Percentiles rank a stretch among this genome's conserved stretches.
Evolutionary conservation across 169 alveolate species (phyloP).

Genomic region (Plasmodium vinckei): DNA sequence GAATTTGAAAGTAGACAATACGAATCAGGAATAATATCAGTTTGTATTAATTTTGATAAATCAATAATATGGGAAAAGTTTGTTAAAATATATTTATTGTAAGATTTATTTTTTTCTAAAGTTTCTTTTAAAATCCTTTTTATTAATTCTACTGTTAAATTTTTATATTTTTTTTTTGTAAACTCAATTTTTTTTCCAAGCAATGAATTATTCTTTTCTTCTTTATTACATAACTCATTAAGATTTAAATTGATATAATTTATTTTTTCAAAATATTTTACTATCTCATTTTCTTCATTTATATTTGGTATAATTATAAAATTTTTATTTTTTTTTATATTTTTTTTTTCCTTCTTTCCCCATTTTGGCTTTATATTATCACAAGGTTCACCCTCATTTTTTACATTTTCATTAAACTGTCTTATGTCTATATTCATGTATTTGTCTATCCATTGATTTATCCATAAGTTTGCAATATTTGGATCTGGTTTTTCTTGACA

Average conservation of each 20-base stretch:
- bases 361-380: not conserved
- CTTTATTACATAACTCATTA: constrained; percentile 56
- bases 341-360: not conserved
- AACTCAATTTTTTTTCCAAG: constrained; percentile 74
- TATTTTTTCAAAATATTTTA: constrained; percentile 58
- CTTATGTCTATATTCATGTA: constrained; percentile 15
- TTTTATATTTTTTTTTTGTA: constrained; percentile 54
- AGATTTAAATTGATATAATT: constrained; percentile 43
- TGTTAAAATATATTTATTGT: constrained; percentile 30
- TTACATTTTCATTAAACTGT: not conserved
- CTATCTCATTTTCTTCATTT: constrained; percentile 11
- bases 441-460: constrained; percentile 52
- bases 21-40: constrained; percentile 31
- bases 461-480: constrained; percentile 33
- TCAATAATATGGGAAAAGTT: constrained; percentile 39
- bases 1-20: constrained; percentile 21
- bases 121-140: constrained; percentile 66
- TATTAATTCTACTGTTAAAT: constrained; percentile 55
- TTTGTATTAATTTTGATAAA: constrained; percentile 9
- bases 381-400: not conserved
- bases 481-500: constrained; percentile 38
- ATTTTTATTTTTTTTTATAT: constrained; percentile 6
- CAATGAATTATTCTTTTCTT: constrained; percentile 67
- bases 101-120: constrained; percentile 41
- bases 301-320: constrained; percentile 39